Evolutionary conservation across 2,329 filamentous ascomycete genomes (phyloP), one percentile per base, ranked within the genome.

Genomic region (Emericellopsis atlantica): DNA sequence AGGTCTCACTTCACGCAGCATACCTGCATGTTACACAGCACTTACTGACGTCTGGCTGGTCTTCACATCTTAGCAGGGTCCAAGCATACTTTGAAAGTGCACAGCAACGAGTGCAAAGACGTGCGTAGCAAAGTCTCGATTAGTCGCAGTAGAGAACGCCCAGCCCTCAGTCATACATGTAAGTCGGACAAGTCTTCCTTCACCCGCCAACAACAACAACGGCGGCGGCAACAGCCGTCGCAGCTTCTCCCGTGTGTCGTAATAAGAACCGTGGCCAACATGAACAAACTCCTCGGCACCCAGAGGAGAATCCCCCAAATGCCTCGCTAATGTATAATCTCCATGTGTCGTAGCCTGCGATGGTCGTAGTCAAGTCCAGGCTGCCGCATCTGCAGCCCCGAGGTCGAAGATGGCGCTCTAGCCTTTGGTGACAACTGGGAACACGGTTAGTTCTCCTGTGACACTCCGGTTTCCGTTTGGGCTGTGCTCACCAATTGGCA

Each of bases 401-500:
- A 29, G 26, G 6, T 21, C 9, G 6, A 29, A 12, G 8, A 12
- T 29, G 26, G 26, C 26, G 26, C 26, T 29, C 36, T 26, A 41
- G 35, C 33, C 21, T 31, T 32, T 41, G 34, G 39, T 23, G 16
- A 41, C 16, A 26, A 41, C 39, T 41, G 21, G n/a, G 34, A 5
- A 10, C n/a, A 37, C 21, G 32, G 16, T 37, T 16, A 37, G 36
- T 33, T 32, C 29, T 40, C 14, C 31, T 18, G 14, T 26, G 14
- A 16, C 16, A 18, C 16, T 21, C 15, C 14, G n/a, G 16, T 32
- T 33, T 32, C 14, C 16, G 4, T 8, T 6, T 12, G 33, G 18
- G 18, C 10, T 15, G 18, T 8, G 49, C 59, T 29, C 78, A 95
- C 90, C 87, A 52, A 83, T 74, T 50, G 92, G 92, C 52, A 96